Conservation (phyloP, 2,329 filamentous ascomycete genomes). For the Verticillium zaregamsianum region DNA sequence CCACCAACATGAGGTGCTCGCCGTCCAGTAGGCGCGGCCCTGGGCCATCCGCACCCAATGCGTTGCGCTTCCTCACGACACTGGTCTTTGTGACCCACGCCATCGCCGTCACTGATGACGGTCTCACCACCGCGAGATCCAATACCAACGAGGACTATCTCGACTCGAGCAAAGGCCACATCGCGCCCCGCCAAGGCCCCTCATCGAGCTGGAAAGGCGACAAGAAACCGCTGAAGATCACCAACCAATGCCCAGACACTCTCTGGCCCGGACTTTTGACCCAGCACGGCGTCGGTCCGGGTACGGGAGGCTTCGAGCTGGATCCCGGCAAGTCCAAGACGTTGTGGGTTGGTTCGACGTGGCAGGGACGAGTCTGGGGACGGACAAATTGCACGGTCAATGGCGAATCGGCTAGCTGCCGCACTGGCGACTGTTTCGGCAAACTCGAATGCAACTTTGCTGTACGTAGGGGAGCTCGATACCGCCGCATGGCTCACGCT, state of each 20-base stretch:
- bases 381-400: slow-evolving; percentile 80
- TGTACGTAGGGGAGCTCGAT: slow-evolving; percentile 38
- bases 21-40: background rate
- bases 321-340: slow-evolving; percentile 50
- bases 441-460: slow-evolving; percentile 64
- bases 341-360: slow-evolving; percentile 65
- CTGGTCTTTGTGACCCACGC: background rate
- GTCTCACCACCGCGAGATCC: slow-evolving; percentile 5
- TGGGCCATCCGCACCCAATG: background rate
- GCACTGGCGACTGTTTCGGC: slow-evolving; percentile 73
- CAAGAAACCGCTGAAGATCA: slow-evolving; percentile 59
- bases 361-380: slow-evolving; percentile 80
- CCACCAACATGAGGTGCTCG: background rate
- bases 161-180: slow-evolving; percentile 17
- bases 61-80: background rate
- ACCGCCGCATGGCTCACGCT: background rate
- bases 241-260: slow-evolving; percentile 66
- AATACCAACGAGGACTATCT: slow-evolving; percentile 17
- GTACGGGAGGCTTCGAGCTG: slow-evolving; percentile 65
- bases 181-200: slow-evolving; percentile 23
- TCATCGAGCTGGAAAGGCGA: slow-evolving; percentile 26
- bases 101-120: background rate
- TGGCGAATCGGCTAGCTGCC: slow-evolving; percentile 61
- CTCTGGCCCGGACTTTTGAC: slow-evolving; percentile 76
- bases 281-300: slow-evolving; percentile 65